Percentiles rank a stretch among this genome's conserved stretches.
Conservation (phyloP, 2,329 filamentous ascomycete species). For the Aspergillus tamarii region DNA sequence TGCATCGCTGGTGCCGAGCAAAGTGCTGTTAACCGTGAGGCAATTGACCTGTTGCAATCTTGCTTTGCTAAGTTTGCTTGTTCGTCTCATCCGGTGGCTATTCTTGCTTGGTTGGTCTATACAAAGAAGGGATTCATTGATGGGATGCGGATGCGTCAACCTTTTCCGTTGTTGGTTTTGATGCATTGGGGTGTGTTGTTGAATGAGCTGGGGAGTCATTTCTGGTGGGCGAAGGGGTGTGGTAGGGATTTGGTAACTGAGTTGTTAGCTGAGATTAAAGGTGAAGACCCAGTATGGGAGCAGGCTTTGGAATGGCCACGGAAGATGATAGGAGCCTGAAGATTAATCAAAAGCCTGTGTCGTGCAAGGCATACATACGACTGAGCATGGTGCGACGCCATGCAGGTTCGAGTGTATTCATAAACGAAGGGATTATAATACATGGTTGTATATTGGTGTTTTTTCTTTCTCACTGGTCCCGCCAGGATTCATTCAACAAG, state of each 20-base stretch:
- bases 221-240: background rate
- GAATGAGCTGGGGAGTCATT: background rate
- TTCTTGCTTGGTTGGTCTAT: background rate
- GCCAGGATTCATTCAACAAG: background rate
- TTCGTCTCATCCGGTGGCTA: constrained; percentile 7
- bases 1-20: constrained; percentile 4
- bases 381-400: background rate
- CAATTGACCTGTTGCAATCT: constrained; percentile 26
- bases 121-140: background rate
- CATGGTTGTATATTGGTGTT: background rate
- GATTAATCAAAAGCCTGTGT: background rate
- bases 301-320: background rate
- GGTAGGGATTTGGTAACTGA: background rate
- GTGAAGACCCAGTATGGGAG: background rate
- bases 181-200: background rate
- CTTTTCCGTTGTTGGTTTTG: background rate
- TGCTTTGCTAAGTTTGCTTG: constrained; percentile 30
- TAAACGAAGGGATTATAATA: background rate
- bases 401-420: background rate
- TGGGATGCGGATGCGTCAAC: background rate
- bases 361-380: background rate
- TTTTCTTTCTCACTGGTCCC: background rate
- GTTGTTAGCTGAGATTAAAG: background rate
- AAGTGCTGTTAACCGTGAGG: background rate
- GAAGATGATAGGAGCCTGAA: background rate